Percentiles rank a stretch among this genome's conserved stretches.
Conservation (phyloP, 805 yeast species). For the Starmerella floricola region DNA sequence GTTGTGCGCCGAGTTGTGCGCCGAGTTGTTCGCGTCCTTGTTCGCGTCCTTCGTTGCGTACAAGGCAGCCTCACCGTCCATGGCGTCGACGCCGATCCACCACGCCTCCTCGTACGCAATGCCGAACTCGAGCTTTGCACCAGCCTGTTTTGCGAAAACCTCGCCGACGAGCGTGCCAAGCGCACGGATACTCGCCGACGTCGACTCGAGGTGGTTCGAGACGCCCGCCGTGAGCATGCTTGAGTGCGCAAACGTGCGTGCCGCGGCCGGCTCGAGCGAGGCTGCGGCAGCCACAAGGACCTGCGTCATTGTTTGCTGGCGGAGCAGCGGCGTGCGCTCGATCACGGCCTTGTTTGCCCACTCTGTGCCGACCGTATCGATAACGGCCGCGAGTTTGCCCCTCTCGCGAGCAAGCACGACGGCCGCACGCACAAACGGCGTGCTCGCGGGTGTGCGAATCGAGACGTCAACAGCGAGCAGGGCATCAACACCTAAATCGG, state of each 20-base stretch:
- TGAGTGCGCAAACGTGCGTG: slow-evolving; percentile 30
- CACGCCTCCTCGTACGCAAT: slow-evolving; percentile 19
- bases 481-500: slow-evolving; percentile 8
- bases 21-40: too few relatives aligned
- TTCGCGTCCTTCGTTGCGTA: neutral
- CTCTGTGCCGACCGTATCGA: slow-evolving; percentile 16
- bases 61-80: neutral
- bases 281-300: slow-evolving; percentile 33
- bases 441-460: slow-evolving; percentile 1
- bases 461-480: slow-evolving; percentile 7
- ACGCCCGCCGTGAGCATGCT: slow-evolving; percentile 38
- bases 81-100: slow-evolving; percentile 18
- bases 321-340: slow-evolving; percentile 31
- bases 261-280: slow-evolving; percentile 19
- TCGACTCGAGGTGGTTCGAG: slow-evolving; percentile 44
- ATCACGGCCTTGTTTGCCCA: slow-evolving; percentile 34
- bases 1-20: too few relatives aligned
- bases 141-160: slow-evolving; percentile 21
- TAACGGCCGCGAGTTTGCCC: neutral
- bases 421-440: slow-evolving; percentile 16
- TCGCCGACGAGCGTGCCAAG: slow-evolving; percentile 52
- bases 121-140: slow-evolving; percentile 25
- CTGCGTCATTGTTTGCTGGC: slow-evolving; percentile 41
- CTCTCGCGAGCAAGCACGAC: slow-evolving; percentile 16
- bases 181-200: slow-evolving; percentile 35